Evolutionary conservation across 1,284 basidiomycete genomes (phyloP).

Genomic region (Fomes fomentarius): DNA sequence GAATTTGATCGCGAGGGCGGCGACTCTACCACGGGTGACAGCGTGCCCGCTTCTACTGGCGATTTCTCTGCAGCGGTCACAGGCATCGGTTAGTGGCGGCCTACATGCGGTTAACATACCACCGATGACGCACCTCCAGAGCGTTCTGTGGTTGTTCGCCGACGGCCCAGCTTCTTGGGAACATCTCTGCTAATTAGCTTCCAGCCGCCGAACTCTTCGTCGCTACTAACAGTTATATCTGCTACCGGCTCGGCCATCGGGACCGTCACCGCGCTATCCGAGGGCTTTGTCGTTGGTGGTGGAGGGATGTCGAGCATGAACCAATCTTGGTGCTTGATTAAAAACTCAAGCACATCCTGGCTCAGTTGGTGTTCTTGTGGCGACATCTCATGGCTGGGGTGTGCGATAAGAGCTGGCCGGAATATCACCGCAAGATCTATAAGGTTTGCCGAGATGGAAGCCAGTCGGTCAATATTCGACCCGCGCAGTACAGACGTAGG

Average conservation of each 20-base stretch:
- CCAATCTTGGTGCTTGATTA: constrained; percentile 89
- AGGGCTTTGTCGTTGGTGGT: constrained; percentile 47
- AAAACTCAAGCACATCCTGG: constrained; percentile 91
- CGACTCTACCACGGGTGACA: constrained; percentile 49
- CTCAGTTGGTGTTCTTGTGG: constrained; percentile 86
- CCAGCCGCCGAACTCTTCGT: constrained; percentile 56
- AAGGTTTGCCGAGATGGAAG: background rate
- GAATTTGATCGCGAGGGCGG: constrained; percentile 34
- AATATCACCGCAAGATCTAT: constrained; percentile 94
- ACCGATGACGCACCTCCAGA: constrained; percentile 42
- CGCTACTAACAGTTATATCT: constrained; percentile 44
- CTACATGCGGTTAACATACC: background rate
- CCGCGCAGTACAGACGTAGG: background rate
- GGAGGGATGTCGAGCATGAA: constrained; percentile 84
- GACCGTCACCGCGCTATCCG: constrained; percentile 29
- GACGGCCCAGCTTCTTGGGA: constrained; percentile 46
- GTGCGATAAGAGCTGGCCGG: constrained; percentile 89
- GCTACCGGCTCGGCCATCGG: constrained; percentile 38
- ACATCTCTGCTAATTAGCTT: constrained; percentile 33
- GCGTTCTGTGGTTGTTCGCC: constrained; percentile 60
- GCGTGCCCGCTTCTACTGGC: constrained; percentile 30
- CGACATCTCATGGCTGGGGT: constrained; percentile 82
- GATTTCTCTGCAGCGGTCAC: constrained; percentile 18
- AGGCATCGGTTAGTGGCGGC: background rate
- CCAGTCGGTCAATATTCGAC: background rate